Evolutionary conservation across 306 rosid species (phyloP).

Genomic region (Sechiopsis laciniata): DNA sequence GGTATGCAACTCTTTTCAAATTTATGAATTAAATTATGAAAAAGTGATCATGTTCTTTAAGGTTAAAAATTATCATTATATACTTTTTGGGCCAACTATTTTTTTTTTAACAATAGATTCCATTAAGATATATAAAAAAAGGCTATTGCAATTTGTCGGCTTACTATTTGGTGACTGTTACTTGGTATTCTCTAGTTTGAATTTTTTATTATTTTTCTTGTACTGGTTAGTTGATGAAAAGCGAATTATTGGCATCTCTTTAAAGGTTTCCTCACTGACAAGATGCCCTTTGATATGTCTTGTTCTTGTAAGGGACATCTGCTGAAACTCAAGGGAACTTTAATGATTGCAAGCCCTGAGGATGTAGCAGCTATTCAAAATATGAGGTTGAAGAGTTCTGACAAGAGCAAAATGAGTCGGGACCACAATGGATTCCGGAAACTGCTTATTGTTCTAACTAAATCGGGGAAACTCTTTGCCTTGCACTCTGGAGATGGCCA

Average conservation of each 20-base stretch:
- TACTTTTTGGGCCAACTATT: not conserved
- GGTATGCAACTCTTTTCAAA: constrained; percentile 37
- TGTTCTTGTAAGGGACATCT: constrained; percentile 63
- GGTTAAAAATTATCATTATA: not conserved
- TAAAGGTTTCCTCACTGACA: constrained; percentile 29
- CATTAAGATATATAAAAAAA: too few species aligned
- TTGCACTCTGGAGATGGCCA: constrained; percentile 97
- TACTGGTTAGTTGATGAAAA: not conserved
- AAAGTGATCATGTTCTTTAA: not conserved
- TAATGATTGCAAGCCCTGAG: constrained; percentile 87
- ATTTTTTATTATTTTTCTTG: constrained; percentile 12
- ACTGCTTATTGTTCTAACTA: constrained; percentile 77
- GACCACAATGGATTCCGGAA: constrained; percentile 98
- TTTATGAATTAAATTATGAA: not conserved
- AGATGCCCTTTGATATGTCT: constrained; percentile 23
- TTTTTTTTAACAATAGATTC: too few species aligned
- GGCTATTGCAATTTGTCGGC: too few species aligned
- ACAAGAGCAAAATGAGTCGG: constrained; percentile 93
- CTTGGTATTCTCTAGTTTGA: not conserved
- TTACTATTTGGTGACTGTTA: not conserved
- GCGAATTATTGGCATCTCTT: constrained; percentile 9
- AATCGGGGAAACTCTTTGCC: constrained; percentile 86
- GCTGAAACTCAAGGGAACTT: constrained; percentile 91
- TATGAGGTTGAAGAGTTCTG: constrained; percentile 73
- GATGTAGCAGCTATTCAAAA: constrained; percentile 83